A percentile compares a stretch with the other conserved stretches of the same genome.
These are phyloP conservation scores for Claviceps purpurea DNA, from an alignment of 2,329 filamentous ascomycete species.

Conservation along the genomic window DNA sequence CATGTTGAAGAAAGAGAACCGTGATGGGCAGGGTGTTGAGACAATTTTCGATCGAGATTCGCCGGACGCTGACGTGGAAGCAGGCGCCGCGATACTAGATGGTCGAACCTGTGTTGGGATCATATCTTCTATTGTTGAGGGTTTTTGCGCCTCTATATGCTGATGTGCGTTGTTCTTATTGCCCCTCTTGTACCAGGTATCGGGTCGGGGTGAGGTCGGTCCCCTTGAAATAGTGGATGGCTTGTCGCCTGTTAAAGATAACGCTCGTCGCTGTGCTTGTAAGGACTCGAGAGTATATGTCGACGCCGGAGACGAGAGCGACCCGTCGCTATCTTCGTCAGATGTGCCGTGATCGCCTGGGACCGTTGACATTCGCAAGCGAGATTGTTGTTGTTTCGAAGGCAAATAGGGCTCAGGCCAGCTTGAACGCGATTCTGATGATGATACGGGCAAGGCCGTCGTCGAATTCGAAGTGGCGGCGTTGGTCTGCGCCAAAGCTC, in stretches of 20 bases:
- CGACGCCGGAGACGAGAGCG: constrained; percentile 2
- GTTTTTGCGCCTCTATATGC: neutral
- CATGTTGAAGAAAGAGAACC: constrained; percentile 32
- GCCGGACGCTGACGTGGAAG: neutral
- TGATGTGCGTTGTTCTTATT: constrained; percentile 4
- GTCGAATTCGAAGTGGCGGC: neutral
- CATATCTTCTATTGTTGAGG: neutral
- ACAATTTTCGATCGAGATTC: constrained; percentile 3
- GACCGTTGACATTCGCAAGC: neutral
- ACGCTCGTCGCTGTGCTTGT: constrained; percentile 10
- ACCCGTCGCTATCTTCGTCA: constrained; percentile 1
- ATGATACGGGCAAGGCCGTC: neutral
- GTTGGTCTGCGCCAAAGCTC: neutral
- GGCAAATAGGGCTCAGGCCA: neutral
- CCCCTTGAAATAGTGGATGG: constrained; percentile 6
- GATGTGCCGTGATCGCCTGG: neutral
- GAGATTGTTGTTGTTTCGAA: constrained; percentile 1
- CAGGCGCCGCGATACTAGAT: neutral
- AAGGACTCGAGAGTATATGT: constrained; percentile 13
- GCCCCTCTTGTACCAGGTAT: constrained; percentile 13
- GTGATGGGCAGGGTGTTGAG: constrained; percentile 14
- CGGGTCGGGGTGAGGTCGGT: constrained; percentile 8
- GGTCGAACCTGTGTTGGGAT: constrained; percentile 4
- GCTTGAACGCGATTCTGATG: neutral
- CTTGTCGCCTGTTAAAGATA: constrained; percentile 20